Conservation (phyloP, 129 eudicot genomes). For the Chrysanthemum makinoi region DNA sequence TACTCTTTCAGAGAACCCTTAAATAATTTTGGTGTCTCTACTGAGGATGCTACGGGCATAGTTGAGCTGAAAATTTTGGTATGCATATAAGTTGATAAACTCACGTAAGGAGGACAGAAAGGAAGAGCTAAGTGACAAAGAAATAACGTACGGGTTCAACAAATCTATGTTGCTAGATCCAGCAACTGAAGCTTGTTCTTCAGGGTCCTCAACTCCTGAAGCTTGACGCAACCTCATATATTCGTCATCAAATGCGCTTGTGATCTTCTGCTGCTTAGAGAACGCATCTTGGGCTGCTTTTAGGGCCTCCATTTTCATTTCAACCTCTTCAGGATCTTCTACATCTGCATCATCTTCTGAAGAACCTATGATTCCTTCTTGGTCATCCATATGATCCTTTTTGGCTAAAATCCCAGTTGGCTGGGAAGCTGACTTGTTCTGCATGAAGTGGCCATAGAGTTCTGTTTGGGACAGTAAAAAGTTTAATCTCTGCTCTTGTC, state of each 20-base stretch:
- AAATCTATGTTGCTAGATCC: conserved; percentile 89
- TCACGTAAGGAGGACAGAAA: conserved; percentile 1
- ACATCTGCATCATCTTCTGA: conserved; percentile 46
- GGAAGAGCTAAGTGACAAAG: background rate
- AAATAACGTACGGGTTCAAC: conserved; percentile 73
- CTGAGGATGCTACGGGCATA: conserved; percentile 95
- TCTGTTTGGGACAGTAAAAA: conserved; percentile 91
- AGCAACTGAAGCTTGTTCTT: conserved; percentile 57
- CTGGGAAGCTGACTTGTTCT: conserved; percentile 65
- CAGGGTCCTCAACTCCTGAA: conserved; percentile 46
- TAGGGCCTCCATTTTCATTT: conserved; percentile 77
- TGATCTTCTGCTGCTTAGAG: conserved; percentile 81
- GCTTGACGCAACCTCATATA: conserved; percentile 66
- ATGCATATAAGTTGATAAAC: conserved; percentile 15
- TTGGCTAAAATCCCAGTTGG: conserved; percentile 48
- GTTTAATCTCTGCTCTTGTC: conserved; percentile 88
- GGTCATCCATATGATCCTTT: conserved; percentile 40
- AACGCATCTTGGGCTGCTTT: conserved; percentile 99
- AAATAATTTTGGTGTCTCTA: conserved; percentile 83
- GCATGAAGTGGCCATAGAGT: conserved; percentile 98
- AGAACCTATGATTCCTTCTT: conserved; percentile 37
- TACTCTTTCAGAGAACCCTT: conserved; percentile 92
- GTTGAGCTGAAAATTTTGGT: conserved; percentile 57
- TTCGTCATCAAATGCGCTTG: conserved; percentile 88
- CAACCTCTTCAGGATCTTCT: conserved; percentile 86